Conservation (phyloP, 257 asterid genomes). For the Coffea eugenioides region DNA sequence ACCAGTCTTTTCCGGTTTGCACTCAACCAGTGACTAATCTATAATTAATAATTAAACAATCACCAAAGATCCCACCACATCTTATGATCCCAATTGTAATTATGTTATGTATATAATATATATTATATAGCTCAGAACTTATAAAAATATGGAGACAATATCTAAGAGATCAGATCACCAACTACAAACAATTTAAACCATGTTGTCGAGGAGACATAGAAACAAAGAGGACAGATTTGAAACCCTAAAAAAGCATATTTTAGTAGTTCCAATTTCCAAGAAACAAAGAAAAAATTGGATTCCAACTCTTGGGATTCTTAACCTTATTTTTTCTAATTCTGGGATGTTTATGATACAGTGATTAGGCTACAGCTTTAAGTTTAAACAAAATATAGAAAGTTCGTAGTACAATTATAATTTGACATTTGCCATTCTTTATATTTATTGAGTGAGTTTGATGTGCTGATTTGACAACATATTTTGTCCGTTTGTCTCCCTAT, state of each 20-base stretch:
- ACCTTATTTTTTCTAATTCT: slow-evolving; percentile 18
- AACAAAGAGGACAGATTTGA: slow-evolving; percentile 35
- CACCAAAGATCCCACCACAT: background rate
- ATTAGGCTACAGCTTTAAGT: slow-evolving; percentile 5
- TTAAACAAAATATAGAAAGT: background rate
- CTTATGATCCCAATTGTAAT: background rate
- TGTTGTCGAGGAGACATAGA: slow-evolving; percentile 39
- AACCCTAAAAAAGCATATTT: slow-evolving; percentile 17
- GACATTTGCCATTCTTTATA: background rate
- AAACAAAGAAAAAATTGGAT: slow-evolving; percentile 16
- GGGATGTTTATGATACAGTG: slow-evolving; percentile 27
- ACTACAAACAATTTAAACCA: slow-evolving; percentile 18
- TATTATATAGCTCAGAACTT: background rate
- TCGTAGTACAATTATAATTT: background rate
- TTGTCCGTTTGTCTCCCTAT: slow-evolving; percentile 65
- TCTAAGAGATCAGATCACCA: slow-evolving; percentile 26
- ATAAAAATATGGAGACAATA: slow-evolving; percentile 28
- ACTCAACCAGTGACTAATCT: background rate
- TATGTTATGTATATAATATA: no score
- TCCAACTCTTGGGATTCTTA: slow-evolving; percentile 26
- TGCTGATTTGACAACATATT: slow-evolving; percentile 56
- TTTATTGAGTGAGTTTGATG: slow-evolving; percentile 23
- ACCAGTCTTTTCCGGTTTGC: background rate
- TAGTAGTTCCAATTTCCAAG: slow-evolving; percentile 19
- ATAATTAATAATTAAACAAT: background rate